phyloP scores from a whole-genome alignment of 176 grass and related monocot genomes.

The Elymus sibiricus region DNA sequence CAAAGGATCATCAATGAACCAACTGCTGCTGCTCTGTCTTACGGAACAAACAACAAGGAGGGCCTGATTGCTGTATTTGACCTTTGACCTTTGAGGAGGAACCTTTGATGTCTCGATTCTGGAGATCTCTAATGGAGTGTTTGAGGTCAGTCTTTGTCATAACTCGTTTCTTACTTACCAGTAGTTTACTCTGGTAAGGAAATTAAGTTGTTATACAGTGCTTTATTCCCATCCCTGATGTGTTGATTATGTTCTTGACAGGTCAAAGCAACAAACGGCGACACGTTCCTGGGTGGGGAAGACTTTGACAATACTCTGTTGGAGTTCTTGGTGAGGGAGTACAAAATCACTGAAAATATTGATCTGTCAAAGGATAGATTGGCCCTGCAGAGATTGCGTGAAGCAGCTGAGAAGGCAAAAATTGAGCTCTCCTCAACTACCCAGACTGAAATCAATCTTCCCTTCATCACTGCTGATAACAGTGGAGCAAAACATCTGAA shows the following conservation, averaged over 20 bases:
- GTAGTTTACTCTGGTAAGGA: background rate
- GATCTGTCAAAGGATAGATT: constrained; percentile 49
- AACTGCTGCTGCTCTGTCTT: constrained; percentile 46
- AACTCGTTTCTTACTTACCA: background rate
- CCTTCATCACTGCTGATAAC: constrained; percentile 47
- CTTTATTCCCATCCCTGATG: background rate
- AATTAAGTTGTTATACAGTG: background rate
- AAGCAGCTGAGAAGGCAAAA: constrained; percentile 55
- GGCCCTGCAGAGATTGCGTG: constrained; percentile 41
- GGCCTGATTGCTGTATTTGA: constrained; percentile 44
- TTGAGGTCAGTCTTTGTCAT: constrained; percentile 21
- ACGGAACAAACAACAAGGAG: constrained; percentile 47
- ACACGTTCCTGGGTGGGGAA: constrained; percentile 44
- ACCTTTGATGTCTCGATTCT: constrained; percentile 48
- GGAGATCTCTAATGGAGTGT: constrained; percentile 46
- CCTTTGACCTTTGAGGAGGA: constrained; percentile 46
- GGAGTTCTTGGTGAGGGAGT: constrained; percentile 40
- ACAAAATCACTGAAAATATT: constrained; percentile 34
- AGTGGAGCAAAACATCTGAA: constrained; percentile 52
- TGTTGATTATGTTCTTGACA: constrained; percentile 9
- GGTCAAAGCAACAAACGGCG: constrained; percentile 50
- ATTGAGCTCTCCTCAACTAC: constrained; percentile 46
- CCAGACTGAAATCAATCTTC: constrained; percentile 46
- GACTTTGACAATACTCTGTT: constrained; percentile 45
- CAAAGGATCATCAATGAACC: constrained; percentile 51